phyloP scores from a whole-genome alignment of 495 filamentous ascomycete species.

The Evernia prunastri region DNA sequence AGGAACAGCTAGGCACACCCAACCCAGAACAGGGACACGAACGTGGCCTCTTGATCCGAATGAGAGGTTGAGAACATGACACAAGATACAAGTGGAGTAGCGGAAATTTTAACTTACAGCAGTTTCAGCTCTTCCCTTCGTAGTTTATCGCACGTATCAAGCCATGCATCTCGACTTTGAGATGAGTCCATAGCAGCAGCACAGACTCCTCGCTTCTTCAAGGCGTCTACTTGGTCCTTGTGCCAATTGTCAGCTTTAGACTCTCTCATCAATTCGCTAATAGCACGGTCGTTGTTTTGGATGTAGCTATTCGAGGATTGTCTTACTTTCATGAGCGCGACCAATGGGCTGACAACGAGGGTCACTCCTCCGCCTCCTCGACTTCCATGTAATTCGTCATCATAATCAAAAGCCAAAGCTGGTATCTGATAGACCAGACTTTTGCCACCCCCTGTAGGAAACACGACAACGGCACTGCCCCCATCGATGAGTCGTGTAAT shows the following conservation, averaged over 20 bases:
- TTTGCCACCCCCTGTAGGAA: constrained; percentile 56
- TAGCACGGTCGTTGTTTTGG: background rate
- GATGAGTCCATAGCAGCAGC: constrained; percentile 50
- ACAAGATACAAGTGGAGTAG: background rate
- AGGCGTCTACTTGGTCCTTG: constrained; percentile 48
- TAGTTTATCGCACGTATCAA: constrained; percentile 41
- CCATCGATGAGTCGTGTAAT: constrained; percentile 45
- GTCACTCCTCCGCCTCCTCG: constrained; percentile 40
- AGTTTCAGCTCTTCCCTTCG: constrained; percentile 42
- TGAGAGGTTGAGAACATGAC: background rate
- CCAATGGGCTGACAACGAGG: constrained; percentile 49
- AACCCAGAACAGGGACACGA: no score
- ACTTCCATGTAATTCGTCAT: constrained; percentile 32
- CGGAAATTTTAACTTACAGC: constrained; percentile 32
- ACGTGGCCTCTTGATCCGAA: no score
- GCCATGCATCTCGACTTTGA: constrained; percentile 40
- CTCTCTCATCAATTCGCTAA: background rate
- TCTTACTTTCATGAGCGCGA: constrained; percentile 47
- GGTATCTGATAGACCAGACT: constrained; percentile 54
- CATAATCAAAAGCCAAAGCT: constrained; percentile 45
- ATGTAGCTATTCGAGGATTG: background rate
- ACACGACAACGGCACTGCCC: constrained; percentile 47
- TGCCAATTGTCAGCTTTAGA: background rate
- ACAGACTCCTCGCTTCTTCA: constrained; percentile 40
- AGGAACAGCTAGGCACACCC: background rate